Percentiles rank a stretch among this genome's conserved stretches.
Evolutionary conservation across 2,329 filamentous ascomycete genomes (phyloP).

Genomic region (Aspergillaceae sp.): DNA sequence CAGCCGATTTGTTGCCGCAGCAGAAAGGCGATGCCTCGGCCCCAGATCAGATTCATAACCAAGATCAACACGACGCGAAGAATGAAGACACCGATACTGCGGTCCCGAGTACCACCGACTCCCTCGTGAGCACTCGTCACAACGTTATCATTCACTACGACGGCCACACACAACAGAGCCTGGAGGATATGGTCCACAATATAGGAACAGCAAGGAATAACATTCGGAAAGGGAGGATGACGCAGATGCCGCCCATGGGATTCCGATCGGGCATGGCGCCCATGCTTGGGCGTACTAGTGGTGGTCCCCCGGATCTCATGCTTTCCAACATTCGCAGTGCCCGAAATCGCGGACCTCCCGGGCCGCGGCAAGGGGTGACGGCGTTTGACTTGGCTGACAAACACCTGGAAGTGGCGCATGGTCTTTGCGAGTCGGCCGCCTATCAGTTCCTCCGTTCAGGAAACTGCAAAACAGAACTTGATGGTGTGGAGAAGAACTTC

Average conservation of each 20-base stretch:
- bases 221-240: constrained; percentile 74
- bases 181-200: constrained; percentile 74
- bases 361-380: constrained; percentile 40
- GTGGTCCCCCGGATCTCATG: constrained; percentile 5
- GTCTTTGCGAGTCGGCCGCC: constrained; percentile 74
- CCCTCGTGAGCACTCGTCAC: constrained; percentile 59
- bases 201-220: constrained; percentile 73
- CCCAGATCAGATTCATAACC: constrained; percentile 3
- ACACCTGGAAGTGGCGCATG: constrained; percentile 68
- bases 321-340: constrained; percentile 20
- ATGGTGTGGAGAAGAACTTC: constrained; percentile 59
- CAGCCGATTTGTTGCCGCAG: constrained; percentile 14
- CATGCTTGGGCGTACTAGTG: neutral
- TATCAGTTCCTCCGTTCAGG: constrained; percentile 85
- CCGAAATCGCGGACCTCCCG: constrained; percentile 10
- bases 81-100: constrained; percentile 29
- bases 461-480: constrained; percentile 69
- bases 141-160: constrained; percentile 92
- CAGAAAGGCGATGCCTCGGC: neutral
- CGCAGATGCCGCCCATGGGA: constrained; percentile 21
- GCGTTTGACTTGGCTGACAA: constrained; percentile 68
- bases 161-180: constrained; percentile 70
- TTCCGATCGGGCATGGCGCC: constrained; percentile 11
- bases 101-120: constrained; percentile 25
- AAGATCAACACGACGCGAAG: constrained; percentile 11